Evolutionary conservation across 2,329 filamentous ascomycete species (phyloP).

Genomic region (Pleoardoris graminearum): DNA sequence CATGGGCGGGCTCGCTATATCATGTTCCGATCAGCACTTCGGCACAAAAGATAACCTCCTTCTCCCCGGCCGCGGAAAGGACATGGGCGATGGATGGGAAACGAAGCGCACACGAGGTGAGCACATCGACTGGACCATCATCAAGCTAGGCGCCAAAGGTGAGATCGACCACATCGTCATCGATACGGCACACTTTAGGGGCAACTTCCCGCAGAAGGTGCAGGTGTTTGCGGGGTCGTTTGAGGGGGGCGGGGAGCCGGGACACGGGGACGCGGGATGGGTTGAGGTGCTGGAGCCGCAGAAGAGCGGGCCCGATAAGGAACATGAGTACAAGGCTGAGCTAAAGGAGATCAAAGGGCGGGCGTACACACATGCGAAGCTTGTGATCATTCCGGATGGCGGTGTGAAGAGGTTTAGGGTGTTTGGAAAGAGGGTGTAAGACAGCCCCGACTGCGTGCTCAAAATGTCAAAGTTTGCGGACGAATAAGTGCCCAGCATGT

Average conservation of each 20-base stretch:
- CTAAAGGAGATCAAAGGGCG: constrained; percentile 57
- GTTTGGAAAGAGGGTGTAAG: constrained; percentile 60
- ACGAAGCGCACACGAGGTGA: constrained; percentile 73
- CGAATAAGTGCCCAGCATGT: no score
- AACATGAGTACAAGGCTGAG: constrained; percentile 64
- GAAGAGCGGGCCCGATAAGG: constrained; percentile 72
- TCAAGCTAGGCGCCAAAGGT: constrained; percentile 70
- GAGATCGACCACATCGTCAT: constrained; percentile 69
- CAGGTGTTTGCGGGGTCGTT: constrained; percentile 65
- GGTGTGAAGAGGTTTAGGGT: constrained; percentile 87
- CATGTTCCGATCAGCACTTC: constrained; percentile 83
- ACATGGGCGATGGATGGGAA: constrained; percentile 91
- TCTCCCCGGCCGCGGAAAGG: constrained; percentile 75
- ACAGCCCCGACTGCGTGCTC: no score
- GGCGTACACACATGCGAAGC: constrained; percentile 79
- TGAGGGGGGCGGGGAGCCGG: constrained; percentile 61
- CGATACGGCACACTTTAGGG: constrained; percentile 81
- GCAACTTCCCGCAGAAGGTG: constrained; percentile 80
- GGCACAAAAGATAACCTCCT: constrained; percentile 79
- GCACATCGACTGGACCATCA: constrained; percentile 81
- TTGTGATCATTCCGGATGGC: constrained; percentile 91
- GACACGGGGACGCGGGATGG: constrained; percentile 64
- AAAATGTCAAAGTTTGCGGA: no score
- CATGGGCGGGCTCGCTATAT: constrained; percentile 75
- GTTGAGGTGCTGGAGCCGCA: constrained; percentile 66